phyloP scores from a whole-genome alignment of 495 filamentous ascomycete species.

The Podospora bellae-mahoneyi region DNA sequence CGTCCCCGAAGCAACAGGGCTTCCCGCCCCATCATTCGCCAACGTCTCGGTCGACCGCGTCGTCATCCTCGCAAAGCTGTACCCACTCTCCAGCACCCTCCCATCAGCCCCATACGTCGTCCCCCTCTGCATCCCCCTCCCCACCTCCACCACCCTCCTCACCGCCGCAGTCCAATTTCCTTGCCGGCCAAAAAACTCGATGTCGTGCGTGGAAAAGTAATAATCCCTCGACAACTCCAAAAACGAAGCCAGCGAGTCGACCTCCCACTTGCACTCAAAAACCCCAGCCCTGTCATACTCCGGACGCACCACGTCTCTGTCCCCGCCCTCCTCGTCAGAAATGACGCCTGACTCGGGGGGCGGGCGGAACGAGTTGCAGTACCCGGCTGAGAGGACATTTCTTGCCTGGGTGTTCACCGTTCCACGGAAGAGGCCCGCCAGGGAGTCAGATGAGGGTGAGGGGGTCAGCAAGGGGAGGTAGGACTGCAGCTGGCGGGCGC shows the following conservation, averaged over 20 bases:
- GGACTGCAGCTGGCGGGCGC: constrained; percentile 62
- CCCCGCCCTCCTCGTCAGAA: too few species aligned
- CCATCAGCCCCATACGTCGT: too few species aligned
- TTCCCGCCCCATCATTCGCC: constrained; percentile 55
- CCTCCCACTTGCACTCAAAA: constrained; percentile 60
- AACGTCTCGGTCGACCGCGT: constrained; percentile 58
- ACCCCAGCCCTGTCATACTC: constrained; percentile 18
- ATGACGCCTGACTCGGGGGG: constrained; percentile 47
- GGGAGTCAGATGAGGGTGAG: constrained; percentile 39
- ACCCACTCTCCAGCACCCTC: constrained; percentile 21
- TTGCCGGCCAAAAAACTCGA: constrained; percentile 26
- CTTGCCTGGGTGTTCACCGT: constrained; percentile 64
- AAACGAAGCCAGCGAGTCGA: constrained; percentile 66
- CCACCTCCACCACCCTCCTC: too few species aligned
- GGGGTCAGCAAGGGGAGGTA: constrained; percentile 57
- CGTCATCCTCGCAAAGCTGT: constrained; percentile 55
- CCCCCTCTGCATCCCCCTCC: too few species aligned
- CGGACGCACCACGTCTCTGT: too few species aligned
- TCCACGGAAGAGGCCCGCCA: constrained; percentile 60
- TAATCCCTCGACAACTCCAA: constrained; percentile 58
- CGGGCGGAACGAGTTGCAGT: constrained; percentile 66
- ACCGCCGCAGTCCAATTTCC: too few species aligned
- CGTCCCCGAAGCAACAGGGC: constrained; percentile 54
- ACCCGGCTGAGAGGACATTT: constrained; percentile 52
- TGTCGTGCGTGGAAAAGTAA: constrained; percentile 56